A percentile compares a stretch with the other conserved stretches of the same genome.
Conservation (phyloP, 805 yeast genomes). For the Candida ulmi region DNA sequence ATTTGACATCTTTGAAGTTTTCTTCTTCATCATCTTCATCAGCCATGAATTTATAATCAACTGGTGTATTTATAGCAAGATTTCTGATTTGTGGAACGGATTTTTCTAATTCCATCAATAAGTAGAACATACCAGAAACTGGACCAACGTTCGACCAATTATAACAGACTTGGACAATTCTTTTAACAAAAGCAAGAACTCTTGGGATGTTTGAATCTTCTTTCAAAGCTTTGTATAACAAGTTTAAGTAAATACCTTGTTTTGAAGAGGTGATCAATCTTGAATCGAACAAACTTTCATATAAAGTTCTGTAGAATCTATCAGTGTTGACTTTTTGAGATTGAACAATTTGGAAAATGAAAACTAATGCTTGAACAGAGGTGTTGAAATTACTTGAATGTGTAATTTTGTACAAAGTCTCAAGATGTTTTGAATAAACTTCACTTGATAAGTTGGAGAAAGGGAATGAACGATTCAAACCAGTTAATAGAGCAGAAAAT, state of each 20-base stretch:
- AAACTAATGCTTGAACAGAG: constrained; percentile 83
- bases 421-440: constrained; percentile 68
- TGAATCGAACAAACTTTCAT: constrained; percentile 83
- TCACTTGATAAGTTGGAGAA: constrained; percentile 72
- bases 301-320: constrained; percentile 81
- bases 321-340: constrained; percentile 52
- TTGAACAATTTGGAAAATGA: constrained; percentile 73
- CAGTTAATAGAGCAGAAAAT: constrained; percentile 88
- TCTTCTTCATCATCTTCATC: constrained; percentile 40
- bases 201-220: constrained; percentile 56
- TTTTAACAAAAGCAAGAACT: constrained; percentile 83
- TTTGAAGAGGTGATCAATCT: constrained; percentile 83
- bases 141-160: constrained; percentile 89
- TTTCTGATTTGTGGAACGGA: constrained; percentile 61
- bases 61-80: constrained; percentile 49
- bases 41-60: constrained; percentile 42
- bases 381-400: constrained; percentile 94
- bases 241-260: constrained; percentile 85
- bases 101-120: constrained; percentile 65
- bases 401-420: constrained; percentile 82
- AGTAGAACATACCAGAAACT: constrained; percentile 72
- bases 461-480: constrained; percentile 94
- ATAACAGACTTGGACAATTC: constrained; percentile 78
- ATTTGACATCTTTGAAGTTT: constrained; percentile 27
- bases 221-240: constrained; percentile 78